Conservation (phyloP, 139 green algal genomes). For the Chlorella sp. region DNA sequence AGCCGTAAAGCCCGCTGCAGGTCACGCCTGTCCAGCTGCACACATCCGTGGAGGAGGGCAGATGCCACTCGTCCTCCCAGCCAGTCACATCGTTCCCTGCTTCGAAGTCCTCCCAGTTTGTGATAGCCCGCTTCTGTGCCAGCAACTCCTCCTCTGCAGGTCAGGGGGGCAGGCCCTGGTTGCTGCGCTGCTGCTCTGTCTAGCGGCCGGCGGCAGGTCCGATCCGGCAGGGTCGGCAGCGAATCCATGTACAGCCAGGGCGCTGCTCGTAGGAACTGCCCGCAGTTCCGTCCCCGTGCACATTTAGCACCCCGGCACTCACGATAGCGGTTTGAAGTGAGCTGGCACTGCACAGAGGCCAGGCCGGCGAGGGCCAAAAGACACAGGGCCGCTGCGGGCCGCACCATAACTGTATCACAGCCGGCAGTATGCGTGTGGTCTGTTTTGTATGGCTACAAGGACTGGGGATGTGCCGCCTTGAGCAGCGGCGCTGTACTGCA, state of each 20-base stretch:
- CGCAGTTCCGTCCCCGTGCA: no score
- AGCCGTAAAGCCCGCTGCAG: not conserved
- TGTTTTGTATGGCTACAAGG: no score
- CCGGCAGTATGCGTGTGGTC: no score
- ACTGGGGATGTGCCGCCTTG: no score
- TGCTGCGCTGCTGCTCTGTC: no score
- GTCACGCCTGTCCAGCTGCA: not conserved
- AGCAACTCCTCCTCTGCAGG: not conserved
- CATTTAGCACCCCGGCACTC: not conserved
- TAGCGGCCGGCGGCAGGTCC: no score
- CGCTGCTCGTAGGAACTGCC: not conserved
- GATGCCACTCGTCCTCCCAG: not conserved
- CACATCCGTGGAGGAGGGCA: not conserved
- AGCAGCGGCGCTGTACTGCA: no score
- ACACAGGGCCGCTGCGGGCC: not conserved
- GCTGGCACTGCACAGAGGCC: not conserved
- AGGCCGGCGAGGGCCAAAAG: not conserved
- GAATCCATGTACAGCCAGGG: no score
- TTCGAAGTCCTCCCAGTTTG: constrained; percentile 8
- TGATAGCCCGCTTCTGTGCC: constrained; percentile 13
- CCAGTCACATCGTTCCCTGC: not conserved
- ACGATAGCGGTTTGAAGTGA: not conserved
- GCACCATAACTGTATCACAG: not conserved
- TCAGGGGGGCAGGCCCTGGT: not conserved
- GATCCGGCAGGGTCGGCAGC: not conserved